phyloP scores from a whole-genome alignment of 2,329 filamentous ascomycete species.

The Ceratocystiopsis brevicomis region DNA sequence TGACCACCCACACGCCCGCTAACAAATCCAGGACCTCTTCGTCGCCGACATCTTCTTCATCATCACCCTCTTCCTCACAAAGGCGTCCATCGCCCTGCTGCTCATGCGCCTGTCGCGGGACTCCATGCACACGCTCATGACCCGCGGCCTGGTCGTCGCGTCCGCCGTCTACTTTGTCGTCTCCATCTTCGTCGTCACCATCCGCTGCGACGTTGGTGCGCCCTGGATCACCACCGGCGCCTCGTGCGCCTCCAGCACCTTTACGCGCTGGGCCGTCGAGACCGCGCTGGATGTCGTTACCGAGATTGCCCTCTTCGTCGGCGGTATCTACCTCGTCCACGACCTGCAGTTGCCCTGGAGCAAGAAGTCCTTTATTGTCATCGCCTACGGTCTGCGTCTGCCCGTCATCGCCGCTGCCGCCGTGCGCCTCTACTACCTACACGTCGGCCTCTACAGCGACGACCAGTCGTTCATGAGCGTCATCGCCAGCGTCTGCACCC shows the following conservation, averaged over 20 bases:
- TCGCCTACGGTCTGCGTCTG: constrained; percentile 22
- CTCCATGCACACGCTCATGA: constrained; percentile 18
- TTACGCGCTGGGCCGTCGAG: constrained; percentile 20
- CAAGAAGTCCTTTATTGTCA: constrained; percentile 20
- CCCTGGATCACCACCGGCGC: constrained; percentile 18
- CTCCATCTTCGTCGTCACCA: constrained; percentile 20
- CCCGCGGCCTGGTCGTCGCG: constrained; percentile 17
- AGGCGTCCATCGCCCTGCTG: constrained; percentile 22
- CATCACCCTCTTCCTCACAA: constrained; percentile 22
- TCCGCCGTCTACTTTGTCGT: constrained; percentile 20
- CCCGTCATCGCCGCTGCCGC: constrained; percentile 20
- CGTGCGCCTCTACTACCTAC: constrained; percentile 20
- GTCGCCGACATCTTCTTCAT: constrained; percentile 24
- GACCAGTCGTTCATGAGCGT: constrained; percentile 20
- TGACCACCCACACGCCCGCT: no score
- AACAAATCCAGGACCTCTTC: constrained; percentile 16
- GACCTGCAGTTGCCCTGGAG: constrained; percentile 18
- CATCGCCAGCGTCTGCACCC: constrained; percentile 17
- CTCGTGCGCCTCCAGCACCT: constrained; percentile 15
- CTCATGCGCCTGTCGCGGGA: constrained; percentile 25
- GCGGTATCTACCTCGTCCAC: constrained; percentile 19
- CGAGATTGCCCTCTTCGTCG: constrained; percentile 19
- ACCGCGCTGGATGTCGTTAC: constrained; percentile 21
- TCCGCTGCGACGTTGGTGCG: constrained; percentile 20
- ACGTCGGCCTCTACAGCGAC: constrained; percentile 13